A percentile compares a stretch with the other conserved stretches of the same genome.
phyloP scores from a whole-genome alignment of 2,329 filamentous ascomycete genomes.

The Neopestalotiopsis clavispora region DNA sequence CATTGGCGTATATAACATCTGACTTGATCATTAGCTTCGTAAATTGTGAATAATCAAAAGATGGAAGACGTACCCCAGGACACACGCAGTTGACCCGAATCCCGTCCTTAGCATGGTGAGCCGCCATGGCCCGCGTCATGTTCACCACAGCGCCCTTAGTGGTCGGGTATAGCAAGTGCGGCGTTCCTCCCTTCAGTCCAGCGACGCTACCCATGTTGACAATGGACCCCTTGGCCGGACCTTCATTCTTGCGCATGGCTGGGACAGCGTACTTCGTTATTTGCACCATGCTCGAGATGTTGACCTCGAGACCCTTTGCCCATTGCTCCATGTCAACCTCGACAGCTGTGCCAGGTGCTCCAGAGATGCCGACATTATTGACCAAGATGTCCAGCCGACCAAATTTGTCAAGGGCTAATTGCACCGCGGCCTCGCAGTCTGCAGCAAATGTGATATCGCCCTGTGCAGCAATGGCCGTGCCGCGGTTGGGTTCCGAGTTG shows the following conservation, averaged over 20 bases:
- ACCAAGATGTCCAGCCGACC: slow-evolving; percentile 66
- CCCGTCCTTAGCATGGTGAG: slow-evolving; percentile 49
- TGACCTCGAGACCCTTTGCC: slow-evolving; percentile 62
- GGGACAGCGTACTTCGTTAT: slow-evolving; percentile 68
- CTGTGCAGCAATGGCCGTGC: slow-evolving; percentile 45
- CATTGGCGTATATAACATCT: slow-evolving; percentile 55
- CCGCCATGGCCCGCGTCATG: slow-evolving; percentile 58
- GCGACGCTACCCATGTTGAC: slow-evolving; percentile 69
- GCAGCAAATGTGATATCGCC: slow-evolving; percentile 59
- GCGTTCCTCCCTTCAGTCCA: slow-evolving; percentile 52
- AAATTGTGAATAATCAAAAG: not conserved
- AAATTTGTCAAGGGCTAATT: slow-evolving; percentile 50
- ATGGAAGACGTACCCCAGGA: slow-evolving; percentile 36
- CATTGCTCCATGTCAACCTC: slow-evolving; percentile 65
- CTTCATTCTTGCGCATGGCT: slow-evolving; percentile 59
- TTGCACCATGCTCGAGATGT: slow-evolving; percentile 68
- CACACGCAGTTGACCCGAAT: slow-evolving; percentile 57
- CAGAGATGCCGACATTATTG: slow-evolving; percentile 68
- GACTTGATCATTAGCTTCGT: not conserved
- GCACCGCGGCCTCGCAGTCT: slow-evolving; percentile 53
- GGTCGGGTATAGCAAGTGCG: slow-evolving; percentile 51
- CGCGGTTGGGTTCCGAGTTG: slow-evolving; percentile 36
- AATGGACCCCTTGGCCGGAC: slow-evolving; percentile 53
- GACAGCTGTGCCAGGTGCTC: slow-evolving; percentile 62
- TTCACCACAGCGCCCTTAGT: slow-evolving; percentile 54